Evolutionary conservation across 768 basidiomycete species (phyloP).

Genomic region (Rhizopogon vulgaris): DNA sequence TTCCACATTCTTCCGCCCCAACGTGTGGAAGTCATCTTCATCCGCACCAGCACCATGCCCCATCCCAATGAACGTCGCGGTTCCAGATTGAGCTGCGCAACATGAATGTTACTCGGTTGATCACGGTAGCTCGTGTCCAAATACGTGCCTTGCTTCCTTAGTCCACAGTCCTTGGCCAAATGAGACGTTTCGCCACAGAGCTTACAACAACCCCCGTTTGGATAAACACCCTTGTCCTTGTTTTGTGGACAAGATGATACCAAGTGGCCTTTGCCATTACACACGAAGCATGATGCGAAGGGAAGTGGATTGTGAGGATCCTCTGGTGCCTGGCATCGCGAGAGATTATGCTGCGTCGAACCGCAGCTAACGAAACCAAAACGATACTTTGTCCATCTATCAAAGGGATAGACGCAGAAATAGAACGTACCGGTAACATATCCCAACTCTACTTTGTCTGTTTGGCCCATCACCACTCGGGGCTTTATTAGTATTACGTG

Average conservation of each 20-base stretch:
- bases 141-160: constrained; percentile 50
- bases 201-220: constrained; percentile 87
- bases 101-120: not conserved
- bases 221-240: constrained; percentile 75
- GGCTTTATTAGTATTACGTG: constrained; percentile 13
- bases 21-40: constrained; percentile 89
- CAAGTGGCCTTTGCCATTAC: constrained; percentile 77
- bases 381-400: not conserved
- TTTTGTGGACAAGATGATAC: constrained; percentile 82
- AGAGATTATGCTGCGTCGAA: constrained; percentile 69
- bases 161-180: constrained; percentile 75
- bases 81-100: constrained; percentile 12
- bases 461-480: constrained; percentile 18
- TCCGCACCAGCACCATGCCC: constrained; percentile 69
- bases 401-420: not conserved
- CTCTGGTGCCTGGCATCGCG: constrained; percentile 64
- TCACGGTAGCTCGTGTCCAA: not conserved
- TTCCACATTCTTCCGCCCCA: constrained; percentile 59
- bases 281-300: constrained; percentile 90
- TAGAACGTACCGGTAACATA: constrained; percentile 62
- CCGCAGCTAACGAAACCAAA: constrained; percentile 55
- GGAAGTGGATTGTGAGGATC: constrained; percentile 68
- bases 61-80: constrained; percentile 19
- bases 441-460: constrained; percentile 35
- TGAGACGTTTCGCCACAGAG: constrained; percentile 83